Conservation (phyloP, 2,329 filamentous ascomycete species). For the Phaeosphaeria sp. region DNA sequence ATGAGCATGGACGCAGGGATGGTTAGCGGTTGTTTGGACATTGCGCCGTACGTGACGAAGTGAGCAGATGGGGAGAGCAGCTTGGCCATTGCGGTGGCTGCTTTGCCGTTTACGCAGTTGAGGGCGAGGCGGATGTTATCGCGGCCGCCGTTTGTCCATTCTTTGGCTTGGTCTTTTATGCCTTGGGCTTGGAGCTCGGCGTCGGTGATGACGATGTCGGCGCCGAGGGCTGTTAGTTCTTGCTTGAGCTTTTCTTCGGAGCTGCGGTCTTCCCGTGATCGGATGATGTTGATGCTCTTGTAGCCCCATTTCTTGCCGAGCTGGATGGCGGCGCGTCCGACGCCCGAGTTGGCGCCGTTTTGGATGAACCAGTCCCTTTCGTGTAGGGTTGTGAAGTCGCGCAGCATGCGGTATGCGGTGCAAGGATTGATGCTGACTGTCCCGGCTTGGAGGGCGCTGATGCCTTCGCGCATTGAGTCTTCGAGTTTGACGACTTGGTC, state of each 20-base stretch:
- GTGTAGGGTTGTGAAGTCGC: conserved; percentile 72
- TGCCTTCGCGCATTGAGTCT: conserved; percentile 70
- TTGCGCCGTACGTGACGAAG: conserved; percentile 93
- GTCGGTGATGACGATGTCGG: conserved; percentile 69
- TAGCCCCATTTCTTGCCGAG: conserved; percentile 85
- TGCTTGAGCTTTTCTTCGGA: conserved; percentile 70
- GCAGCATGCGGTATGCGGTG: conserved; percentile 92
- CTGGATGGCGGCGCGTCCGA: conserved; percentile 91
- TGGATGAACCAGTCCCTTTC: conserved; percentile 95
- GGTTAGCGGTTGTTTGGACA: conserved; percentile 85
- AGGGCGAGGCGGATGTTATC: conserved; percentile 79
- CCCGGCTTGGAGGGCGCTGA: conserved; percentile 79
- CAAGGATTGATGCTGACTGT: conserved; percentile 93
- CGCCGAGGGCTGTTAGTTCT: conserved; percentile 67
- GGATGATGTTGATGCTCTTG: conserved; percentile 87
- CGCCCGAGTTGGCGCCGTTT: conserved; percentile 94
- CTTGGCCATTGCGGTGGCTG: conserved; percentile 79
- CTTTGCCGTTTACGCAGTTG: conserved; percentile 93
- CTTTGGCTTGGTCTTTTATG: conserved; percentile 67
- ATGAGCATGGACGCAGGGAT: conserved; percentile 87
- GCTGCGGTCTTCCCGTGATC: conserved; percentile 75
- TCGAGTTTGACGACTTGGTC: conserved; percentile 72
- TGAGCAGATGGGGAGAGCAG: conserved; percentile 70
- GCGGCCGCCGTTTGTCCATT: conserved; percentile 73
- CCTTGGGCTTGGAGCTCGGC: conserved; percentile 66